Base-by-base conservation (phyloP, 2,329 filamentous ascomycete species). In the Calonectria ilicicola region DNA sequence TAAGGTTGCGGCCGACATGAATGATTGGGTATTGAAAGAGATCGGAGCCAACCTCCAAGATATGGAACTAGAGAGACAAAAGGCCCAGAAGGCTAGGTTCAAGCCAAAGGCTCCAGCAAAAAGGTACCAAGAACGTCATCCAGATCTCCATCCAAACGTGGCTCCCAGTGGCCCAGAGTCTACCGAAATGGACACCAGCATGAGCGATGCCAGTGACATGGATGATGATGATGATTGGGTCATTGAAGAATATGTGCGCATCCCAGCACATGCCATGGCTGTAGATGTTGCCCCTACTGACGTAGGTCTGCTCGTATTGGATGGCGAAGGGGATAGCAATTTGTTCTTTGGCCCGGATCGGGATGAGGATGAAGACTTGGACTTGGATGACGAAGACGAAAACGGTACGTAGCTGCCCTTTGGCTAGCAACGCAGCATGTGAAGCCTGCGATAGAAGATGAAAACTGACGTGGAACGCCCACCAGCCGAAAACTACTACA, bases 401-500 rank as follows among this genome's bases (percentile, higher is more conserved):
- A 93, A 93, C 74, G 91, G 91, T 92, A 84, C 68, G 85, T 77
- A 21, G 27, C 60, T 67, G 40, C 23, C 60, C 7, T 17, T 27
- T 17, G 53, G 44, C 47, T 40, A 53, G 44, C 69, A 53, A 65
- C 40, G 72, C 29, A 70, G 47, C 53, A 35, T 62, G 60, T 66
- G 29, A 60, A 51, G 8, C 19, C 21, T 67, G 42, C 17, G 19
- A 14, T 38, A n/a, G 51, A 42, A 21, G n/a, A 53, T 5, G 32
- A 40, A 75, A 44, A 35, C 77, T 79, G 69, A 76, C 64, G 68
- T 69, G 69, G 56, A 74, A 73, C 35, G 44, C 14, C 53, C 26
- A 12, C 19, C 72, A 92, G 93, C 94, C 42, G 94, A 96, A 81
- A 93, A 95, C 78, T 92, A 95, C 82, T 95, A 95, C 80, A 91